Base-by-base conservation (phyloP, 1,284 basidiomycete genomes). In the Anthracocystis walkeri region DNA sequence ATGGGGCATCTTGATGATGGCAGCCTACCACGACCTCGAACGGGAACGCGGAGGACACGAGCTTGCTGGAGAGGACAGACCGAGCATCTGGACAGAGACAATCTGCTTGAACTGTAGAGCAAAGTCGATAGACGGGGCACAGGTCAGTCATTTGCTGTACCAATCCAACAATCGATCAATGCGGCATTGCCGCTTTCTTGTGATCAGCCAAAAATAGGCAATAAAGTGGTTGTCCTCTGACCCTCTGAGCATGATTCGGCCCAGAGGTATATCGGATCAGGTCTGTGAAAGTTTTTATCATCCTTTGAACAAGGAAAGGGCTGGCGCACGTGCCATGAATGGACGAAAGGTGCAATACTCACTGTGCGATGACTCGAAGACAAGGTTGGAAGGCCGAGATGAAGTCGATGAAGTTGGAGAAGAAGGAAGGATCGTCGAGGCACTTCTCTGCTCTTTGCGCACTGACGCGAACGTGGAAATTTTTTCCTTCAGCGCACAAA, bases 231-330 rank as follows among this genome's bases (percentile, higher is more conserved):
- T 75, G 65, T 75, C 72, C 72, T 75, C 72, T 65, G 65, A 75
- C 72, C 66, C 72, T 65, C 65, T 57, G 40, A 45, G 60, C 57
- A 33, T 68, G 71, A 74, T 74, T 74, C 65, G 62, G 58, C 55
- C 10, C 40, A 63, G 55, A 65, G 66, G 48, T 70, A 45, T 70
- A 58, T 75, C 73, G 73, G 73, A 75, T 75, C 73, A 75, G 73
- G 73, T 75, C 73, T 75, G 73, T 75, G 73, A 70, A 70, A 71
- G 59, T 70, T 44, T 52, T 62, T 75, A 16, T 75, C 73, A 75
- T 75, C 73, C 49, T 75, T 40, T 54, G 50, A 68, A 58, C 56
- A 58, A 56, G 53, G 48, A 21, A 50, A n/a, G 33, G 46, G 31
- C 21, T 20, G 11, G 18, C 20, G 57, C 52, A 29, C n/a, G 6